Conservation (phyloP, 208 protist genomes). For the Acanthamoeba healyi region DNA sequence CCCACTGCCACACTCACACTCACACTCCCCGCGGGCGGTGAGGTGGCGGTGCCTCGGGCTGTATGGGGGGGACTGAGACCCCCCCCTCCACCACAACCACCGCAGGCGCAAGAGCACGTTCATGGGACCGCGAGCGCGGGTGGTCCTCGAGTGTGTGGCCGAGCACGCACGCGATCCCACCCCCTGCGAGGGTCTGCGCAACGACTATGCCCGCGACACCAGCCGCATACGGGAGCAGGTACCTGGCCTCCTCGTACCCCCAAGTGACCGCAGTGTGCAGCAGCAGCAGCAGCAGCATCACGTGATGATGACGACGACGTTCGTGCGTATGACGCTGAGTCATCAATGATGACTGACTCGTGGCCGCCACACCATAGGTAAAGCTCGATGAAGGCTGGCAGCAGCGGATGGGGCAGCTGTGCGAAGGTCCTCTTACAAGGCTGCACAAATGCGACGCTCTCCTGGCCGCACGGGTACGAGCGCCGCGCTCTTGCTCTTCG, state of each 20-base stretch:
- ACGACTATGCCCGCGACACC: background rate
- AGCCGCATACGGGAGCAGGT: background rate
- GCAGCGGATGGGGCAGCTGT: background rate
- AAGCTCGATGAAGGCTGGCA: constrained; percentile 12
- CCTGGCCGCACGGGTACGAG: background rate
- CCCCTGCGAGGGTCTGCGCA: background rate
- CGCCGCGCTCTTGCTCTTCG: too few relatives aligned
- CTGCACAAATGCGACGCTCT: background rate
- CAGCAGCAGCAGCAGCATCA: too few relatives aligned
- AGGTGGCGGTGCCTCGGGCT: too few relatives aligned
- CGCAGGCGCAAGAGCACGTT: background rate
- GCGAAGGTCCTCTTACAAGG: background rate
- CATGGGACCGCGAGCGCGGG: background rate
- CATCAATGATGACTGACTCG: too few relatives aligned
- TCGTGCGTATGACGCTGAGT: too few relatives aligned
- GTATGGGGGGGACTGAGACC: too few relatives aligned
- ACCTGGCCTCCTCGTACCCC: too few relatives aligned
- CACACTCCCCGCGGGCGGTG: too few relatives aligned
- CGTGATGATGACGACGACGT: too few relatives aligned
- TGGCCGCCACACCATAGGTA: background rate
- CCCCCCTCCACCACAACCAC: background rate
- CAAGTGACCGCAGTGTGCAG: too few relatives aligned
- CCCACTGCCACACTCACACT: background rate
- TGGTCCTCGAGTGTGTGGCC: background rate
- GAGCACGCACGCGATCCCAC: background rate